These are phyloP conservation scores for Neonothopanus nambi DNA, from an alignment of 1,284 basidiomycete species.

Conservation along the genomic window DNA sequence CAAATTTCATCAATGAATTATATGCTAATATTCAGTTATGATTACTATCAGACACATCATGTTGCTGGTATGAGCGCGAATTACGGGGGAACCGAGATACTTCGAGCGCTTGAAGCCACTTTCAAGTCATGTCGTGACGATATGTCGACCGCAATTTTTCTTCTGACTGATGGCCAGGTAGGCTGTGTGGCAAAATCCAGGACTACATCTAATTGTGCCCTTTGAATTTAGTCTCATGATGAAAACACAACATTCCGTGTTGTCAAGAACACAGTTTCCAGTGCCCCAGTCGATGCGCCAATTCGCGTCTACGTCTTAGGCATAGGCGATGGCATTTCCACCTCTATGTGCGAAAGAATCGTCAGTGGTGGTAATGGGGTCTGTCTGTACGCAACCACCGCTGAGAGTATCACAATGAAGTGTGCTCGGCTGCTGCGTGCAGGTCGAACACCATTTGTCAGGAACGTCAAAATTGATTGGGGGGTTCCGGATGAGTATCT, in stretches of 20 bases:
- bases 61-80: slow-evolving; percentile 42
- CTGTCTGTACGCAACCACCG: slow-evolving; percentile 42
- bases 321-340: slow-evolving; percentile 52
- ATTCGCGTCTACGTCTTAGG: slow-evolving; percentile 56
- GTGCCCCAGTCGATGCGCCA: slow-evolving; percentile 26
- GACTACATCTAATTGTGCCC: neutral
- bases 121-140: slow-evolving; percentile 30
- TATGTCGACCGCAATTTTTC: slow-evolving; percentile 47
- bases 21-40: neutral
- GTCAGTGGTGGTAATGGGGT: slow-evolving; percentile 51
- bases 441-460: slow-evolving; percentile 44
- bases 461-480: slow-evolving; percentile 52
- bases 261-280: slow-evolving; percentile 31
- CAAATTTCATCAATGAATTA: neutral
- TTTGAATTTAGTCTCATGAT: slow-evolving; percentile 27
- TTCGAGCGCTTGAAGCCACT: slow-evolving; percentile 35
- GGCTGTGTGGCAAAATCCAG: slow-evolving; percentile 3
- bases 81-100: slow-evolving; percentile 50
- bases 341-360: slow-evolving; percentile 48
- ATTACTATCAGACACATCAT: slow-evolving; percentile 25
- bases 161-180: slow-evolving; percentile 55
- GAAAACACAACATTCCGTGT: slow-evolving; percentile 23
- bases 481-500: slow-evolving; percentile 29
- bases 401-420: slow-evolving; percentile 47
- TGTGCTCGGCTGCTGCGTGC: slow-evolving; percentile 51